Evolutionary conservation across 805 yeast species (phyloP).

Genomic region (Saturnispora galanensis): DNA sequence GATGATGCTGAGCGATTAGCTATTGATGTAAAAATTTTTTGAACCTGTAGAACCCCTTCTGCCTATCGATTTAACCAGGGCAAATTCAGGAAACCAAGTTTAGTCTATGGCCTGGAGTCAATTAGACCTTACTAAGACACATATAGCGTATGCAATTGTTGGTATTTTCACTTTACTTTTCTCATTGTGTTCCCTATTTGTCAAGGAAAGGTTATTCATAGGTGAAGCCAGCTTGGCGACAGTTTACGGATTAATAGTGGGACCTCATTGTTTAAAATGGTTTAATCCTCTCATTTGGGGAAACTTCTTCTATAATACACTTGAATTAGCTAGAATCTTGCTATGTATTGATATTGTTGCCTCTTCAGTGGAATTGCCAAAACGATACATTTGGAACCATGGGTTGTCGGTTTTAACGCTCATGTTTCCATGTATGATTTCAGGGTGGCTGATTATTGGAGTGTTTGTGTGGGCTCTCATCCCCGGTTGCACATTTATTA

Average conservation of each 20-base stretch:
- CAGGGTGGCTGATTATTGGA: slow-evolving; percentile 58
- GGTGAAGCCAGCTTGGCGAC: slow-evolving; percentile 59
- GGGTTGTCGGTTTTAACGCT: slow-evolving; percentile 45
- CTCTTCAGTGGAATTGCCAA: slow-evolving; percentile 60
- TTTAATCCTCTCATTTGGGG: slow-evolving; percentile 46
- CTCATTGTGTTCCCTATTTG: slow-evolving; percentile 44
- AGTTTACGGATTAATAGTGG: slow-evolving; percentile 47
- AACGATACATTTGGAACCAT: slow-evolving; percentile 47
- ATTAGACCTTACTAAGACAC: slow-evolving; percentile 22
- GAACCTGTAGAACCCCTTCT: not conserved
- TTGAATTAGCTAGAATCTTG: slow-evolving; percentile 50
- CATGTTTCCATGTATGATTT: slow-evolving; percentile 58
- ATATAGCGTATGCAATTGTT: slow-evolving; percentile 41
- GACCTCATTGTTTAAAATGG: slow-evolving; percentile 52
- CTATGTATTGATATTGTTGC: slow-evolving; percentile 61
- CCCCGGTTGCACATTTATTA: slow-evolving; percentile 44
- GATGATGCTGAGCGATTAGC: too few relatives aligned
- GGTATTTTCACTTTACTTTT: slow-evolving; percentile 51
- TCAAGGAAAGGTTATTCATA: slow-evolving; percentile 46
- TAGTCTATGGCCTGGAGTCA: slow-evolving; percentile 23
- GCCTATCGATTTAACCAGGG: not conserved
- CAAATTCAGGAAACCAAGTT: not conserved
- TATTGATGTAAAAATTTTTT: too few relatives aligned
- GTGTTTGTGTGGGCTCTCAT: slow-evolving; percentile 50
- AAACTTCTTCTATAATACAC: slow-evolving; percentile 39